phyloP scores from a whole-genome alignment of 106 monocot species.

The Apostasia ramifera region DNA sequence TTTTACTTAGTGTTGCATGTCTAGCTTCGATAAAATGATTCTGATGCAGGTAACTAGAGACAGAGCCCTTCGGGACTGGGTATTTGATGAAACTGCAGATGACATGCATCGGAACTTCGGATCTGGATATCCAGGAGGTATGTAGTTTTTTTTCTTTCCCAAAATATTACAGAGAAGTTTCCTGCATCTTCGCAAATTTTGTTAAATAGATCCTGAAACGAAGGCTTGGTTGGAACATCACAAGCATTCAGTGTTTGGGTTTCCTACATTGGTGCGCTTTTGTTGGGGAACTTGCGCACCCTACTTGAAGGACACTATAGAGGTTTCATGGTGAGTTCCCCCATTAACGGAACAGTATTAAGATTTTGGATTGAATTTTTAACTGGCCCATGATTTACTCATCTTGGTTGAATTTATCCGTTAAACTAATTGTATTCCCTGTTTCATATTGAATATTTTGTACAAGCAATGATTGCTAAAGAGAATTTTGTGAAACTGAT shows the following conservation, averaged over 20 bases:
- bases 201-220: slow-evolving; percentile 58
- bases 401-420: too few relatives aligned
- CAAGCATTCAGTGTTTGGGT: slow-evolving; percentile 83
- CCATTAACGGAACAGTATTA: background rate
- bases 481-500: too few relatives aligned
- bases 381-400: too few relatives aligned
- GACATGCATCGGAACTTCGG: slow-evolving; percentile 71
- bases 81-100: slow-evolving; percentile 61
- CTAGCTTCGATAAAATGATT: background rate
- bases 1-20: too few relatives aligned
- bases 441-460: too few relatives aligned
- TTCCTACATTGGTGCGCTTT: slow-evolving; percentile 84
- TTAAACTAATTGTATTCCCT: too few relatives aligned
- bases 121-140: slow-evolving; percentile 85
- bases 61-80: slow-evolving; percentile 66
- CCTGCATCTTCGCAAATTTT: background rate
- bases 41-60: slow-evolving; percentile 59
- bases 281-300: slow-evolving; percentile 94
- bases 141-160: background rate
- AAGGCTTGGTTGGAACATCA: slow-evolving; percentile 82
- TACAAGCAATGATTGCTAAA: too few relatives aligned
- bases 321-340: slow-evolving; percentile 62
- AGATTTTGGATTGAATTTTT: background rate
- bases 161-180: background rate
- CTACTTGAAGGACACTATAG: slow-evolving; percentile 55